Evolutionary conservation across 306 rosid species (phyloP).

Genomic region (Prunus mongolica): DNA sequence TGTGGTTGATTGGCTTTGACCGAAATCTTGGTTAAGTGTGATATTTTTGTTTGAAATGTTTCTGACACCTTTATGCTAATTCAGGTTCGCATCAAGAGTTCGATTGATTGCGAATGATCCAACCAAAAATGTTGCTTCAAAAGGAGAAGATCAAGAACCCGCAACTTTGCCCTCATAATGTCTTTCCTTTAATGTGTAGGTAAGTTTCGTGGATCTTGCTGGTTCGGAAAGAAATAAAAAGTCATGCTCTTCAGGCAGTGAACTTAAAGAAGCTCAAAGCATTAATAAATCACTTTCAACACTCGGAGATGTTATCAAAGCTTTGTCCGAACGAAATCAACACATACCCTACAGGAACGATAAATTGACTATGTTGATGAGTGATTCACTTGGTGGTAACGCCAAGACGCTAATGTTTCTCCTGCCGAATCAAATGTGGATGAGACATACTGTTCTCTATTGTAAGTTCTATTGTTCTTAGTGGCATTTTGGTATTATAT

Average conservation of each 20-base stretch:
- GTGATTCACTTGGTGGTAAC: constrained; percentile 94
- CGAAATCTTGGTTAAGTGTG: not conserved
- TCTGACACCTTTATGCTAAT: not conserved
- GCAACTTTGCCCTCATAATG: not conserved
- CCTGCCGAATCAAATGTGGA: constrained; percentile 84
- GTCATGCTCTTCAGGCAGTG: constrained; percentile 79
- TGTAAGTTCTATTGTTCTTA: constrained; percentile 40
- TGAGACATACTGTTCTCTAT: constrained; percentile 83
- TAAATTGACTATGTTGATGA: constrained; percentile 91
- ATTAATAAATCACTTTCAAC: constrained; percentile 95
- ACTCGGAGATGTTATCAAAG: constrained; percentile 85
- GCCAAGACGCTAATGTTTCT: constrained; percentile 93
- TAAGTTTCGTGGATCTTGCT: constrained; percentile 98
- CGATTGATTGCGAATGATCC: constrained; percentile 90
- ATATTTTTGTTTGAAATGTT: not conserved
- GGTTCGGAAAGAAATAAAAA: constrained; percentile 38
- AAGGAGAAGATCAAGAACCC: constrained; percentile 20
- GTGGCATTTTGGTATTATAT: too few species aligned
- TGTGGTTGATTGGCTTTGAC: not conserved
- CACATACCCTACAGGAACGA: constrained; percentile 91
- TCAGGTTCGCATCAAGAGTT: constrained; percentile 85
- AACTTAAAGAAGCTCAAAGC: constrained; percentile 93
- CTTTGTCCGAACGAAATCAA: constrained; percentile 77
- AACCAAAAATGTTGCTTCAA: constrained; percentile 71
- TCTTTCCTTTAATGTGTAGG: constrained; percentile 21